phyloP scores from a whole-genome alignment of 441 rosid species.

The Hura crepitans region DNA sequence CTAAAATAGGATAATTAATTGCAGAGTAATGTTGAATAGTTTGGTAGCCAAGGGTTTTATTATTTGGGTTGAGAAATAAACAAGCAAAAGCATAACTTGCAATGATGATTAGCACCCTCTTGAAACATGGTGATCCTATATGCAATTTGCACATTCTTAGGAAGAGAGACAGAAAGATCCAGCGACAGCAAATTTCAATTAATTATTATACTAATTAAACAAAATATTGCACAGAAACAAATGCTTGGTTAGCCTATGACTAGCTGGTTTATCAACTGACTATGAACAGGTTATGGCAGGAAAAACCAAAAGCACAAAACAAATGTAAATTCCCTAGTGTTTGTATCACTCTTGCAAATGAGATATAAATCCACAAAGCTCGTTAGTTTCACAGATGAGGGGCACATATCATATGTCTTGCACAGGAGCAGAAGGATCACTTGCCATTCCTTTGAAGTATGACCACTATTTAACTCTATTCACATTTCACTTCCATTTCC shows the following conservation, averaged over 20 bases:
- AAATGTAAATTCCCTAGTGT: slow-evolving; percentile 12
- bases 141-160: neutral
- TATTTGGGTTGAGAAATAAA: neutral
- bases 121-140: neutral
- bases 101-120: neutral
- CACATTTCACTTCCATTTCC: slow-evolving; percentile 25
- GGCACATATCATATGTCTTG: too few species aligned
- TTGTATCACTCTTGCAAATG: slow-evolving; percentile 18
- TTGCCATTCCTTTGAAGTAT: slow-evolving; percentile 19
- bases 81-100: neutral
- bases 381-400: neutral
- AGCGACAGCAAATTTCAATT: neutral
- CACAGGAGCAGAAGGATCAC: slow-evolving; percentile 1
- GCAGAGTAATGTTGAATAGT: too few species aligned
- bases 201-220: slow-evolving; percentile 11
- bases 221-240: slow-evolving; percentile 23
- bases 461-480: slow-evolving; percentile 27
- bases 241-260: slow-evolving; percentile 30
- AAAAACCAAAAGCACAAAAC: slow-evolving; percentile 14
- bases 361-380: slow-evolving; percentile 4
- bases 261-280: slow-evolving; percentile 25
- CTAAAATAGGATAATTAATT: slow-evolving; percentile 8
- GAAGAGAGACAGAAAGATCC: neutral
- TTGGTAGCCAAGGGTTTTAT: too few species aligned
- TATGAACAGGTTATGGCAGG: slow-evolving; percentile 35